Conservation (phyloP, 2,329 filamentous ascomycete species). For the Alternaria postmessia region DNA sequence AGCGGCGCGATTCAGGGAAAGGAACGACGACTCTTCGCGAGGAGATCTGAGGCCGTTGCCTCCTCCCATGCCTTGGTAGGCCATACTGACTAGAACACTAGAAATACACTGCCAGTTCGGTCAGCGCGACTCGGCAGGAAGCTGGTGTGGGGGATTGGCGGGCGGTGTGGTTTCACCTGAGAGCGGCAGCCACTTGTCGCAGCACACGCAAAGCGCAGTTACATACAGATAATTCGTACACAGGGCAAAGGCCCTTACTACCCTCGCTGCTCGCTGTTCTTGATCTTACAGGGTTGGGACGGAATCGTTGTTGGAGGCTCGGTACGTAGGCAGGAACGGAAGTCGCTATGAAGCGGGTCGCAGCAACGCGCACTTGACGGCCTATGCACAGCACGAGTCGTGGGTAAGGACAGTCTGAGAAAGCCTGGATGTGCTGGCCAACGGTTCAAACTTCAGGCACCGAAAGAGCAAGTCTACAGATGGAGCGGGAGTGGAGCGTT, state of each 20-base stretch:
- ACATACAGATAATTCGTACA: constrained; percentile 43
- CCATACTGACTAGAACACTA: constrained; percentile 60
- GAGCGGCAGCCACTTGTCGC: constrained; percentile 26
- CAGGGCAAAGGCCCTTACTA: constrained; percentile 35
- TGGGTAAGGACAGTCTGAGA: constrained; percentile 16
- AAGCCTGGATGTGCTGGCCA: constrained; percentile 16
- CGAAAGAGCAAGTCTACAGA: constrained; percentile 13
- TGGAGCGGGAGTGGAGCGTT: constrained; percentile 19
- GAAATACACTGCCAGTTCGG: constrained; percentile 48
- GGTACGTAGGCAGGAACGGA: constrained; percentile 14
- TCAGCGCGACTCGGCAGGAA: constrained; percentile 38
- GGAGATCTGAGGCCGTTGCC: constrained; percentile 81
- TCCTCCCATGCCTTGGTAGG: constrained; percentile 69
- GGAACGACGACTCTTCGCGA: constrained; percentile 77
- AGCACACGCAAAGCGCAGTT: constrained; percentile 15
- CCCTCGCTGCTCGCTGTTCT: constrained; percentile 26
- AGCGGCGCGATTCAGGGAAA: constrained; percentile 70
- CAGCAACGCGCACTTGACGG: constrained; percentile 16
- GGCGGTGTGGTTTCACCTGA: constrained; percentile 43
- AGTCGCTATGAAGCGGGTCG: constrained; percentile 15
- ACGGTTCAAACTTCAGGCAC: constrained; percentile 16
- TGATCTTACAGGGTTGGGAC: constrained; percentile 22
- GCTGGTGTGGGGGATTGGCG: constrained; percentile 44
- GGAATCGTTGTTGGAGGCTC: constrained; percentile 21
- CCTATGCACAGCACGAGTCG: constrained; percentile 19